These are phyloP conservation scores for Antarctomyces pellizariae DNA, from an alignment of 495 filamentous ascomycete species.

Conservation along the genomic window DNA sequence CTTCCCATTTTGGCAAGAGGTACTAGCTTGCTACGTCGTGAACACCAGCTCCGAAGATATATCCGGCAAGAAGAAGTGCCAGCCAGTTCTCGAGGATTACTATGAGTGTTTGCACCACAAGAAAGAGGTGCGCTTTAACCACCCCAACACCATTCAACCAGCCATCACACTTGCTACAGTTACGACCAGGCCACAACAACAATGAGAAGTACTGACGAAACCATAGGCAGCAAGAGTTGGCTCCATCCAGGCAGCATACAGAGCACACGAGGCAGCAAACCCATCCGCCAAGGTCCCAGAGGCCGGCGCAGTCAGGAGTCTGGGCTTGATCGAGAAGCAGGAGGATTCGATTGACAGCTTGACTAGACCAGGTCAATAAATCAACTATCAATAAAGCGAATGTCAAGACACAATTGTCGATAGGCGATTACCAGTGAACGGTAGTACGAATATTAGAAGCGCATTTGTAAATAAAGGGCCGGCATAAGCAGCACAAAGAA, in stretches of 20 bases:
- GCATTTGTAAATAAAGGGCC: neutral
- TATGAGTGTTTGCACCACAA: slow-evolving; percentile 95
- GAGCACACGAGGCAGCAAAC: slow-evolving; percentile 52
- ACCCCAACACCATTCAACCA: slow-evolving; percentile 1
- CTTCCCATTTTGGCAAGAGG: slow-evolving; percentile 97
- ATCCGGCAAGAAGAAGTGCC: slow-evolving; percentile 71
- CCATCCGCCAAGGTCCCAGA: slow-evolving; percentile 49
- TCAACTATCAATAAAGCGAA: neutral
- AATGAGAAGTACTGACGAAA: slow-evolving; percentile 3
- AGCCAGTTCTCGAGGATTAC: slow-evolving; percentile 81
- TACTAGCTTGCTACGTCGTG: slow-evolving; percentile 73
- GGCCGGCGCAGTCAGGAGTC: slow-evolving; percentile 57
- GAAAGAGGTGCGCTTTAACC: slow-evolving; percentile 58
- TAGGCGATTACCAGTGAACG: neutral
- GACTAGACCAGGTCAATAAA: slow-evolving; percentile 16
- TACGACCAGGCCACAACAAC: slow-evolving; percentile 3
- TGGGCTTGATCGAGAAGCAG: slow-evolving; percentile 61
- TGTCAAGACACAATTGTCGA: neutral
- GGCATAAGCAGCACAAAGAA: neutral
- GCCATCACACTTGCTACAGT: slow-evolving; percentile 1
- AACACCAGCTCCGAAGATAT: slow-evolving; percentile 52
- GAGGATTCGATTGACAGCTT: slow-evolving; percentile 52
- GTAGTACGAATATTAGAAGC: neutral
- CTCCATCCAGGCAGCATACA: slow-evolving; percentile 67
- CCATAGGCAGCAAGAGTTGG: slow-evolving; percentile 50